Evolutionary conservation across 2,329 filamentous ascomycete genomes (phyloP), one percentile per base, ranked within the genome.

Genomic region (Sarocladiaceae sp.): DNA sequence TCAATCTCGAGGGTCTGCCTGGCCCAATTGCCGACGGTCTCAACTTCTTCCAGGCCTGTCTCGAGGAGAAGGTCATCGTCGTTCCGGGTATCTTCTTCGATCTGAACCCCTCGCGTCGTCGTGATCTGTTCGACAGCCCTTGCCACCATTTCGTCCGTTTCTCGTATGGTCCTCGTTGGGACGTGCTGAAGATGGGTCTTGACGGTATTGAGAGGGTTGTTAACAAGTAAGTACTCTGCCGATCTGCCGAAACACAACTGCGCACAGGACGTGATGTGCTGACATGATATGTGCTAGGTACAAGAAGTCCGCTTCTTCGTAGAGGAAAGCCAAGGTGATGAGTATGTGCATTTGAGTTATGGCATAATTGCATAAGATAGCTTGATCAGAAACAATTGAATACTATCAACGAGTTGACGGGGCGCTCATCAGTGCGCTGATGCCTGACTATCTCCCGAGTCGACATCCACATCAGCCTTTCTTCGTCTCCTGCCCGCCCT

Each of bases 51-150:
- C 84, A 94, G 67, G 91, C 91, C 26, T 94, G 94, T 65, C 75
- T 97, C 40, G 84, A 88, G 64, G 91, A 97, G 76, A 95, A 95
- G 78, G 90, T 95, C 59, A 97, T 97, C 64, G 91, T 97, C 17
- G 93, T 97, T 4, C 93, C 93, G 0, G 93, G 93, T 55, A 97
- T 97, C 69, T 97, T 97, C 80, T 97, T 97, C 68, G 93, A 97
- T 64, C 72, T 97, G 58, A 97, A 97, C 74, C 93, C 93, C 3
- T 87, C 88, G 31, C 87, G 90, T 68, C 81, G 93, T 58, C 80
- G 93, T 66, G 93, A 97, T 69, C 71, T 97, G 60, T 97, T 97
- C 59, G 93, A 97, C 72, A 90, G 84, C 59, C 93, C 93, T 54
- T 97, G 93, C 71, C 93, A 97, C 71, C 87, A 94, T 72, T 95